A percentile compares a stretch with the other conserved stretches of the same genome.
phyloP scores from a whole-genome alignment of 805 yeast genomes.

The Teunomyces funiuensis region DNA sequence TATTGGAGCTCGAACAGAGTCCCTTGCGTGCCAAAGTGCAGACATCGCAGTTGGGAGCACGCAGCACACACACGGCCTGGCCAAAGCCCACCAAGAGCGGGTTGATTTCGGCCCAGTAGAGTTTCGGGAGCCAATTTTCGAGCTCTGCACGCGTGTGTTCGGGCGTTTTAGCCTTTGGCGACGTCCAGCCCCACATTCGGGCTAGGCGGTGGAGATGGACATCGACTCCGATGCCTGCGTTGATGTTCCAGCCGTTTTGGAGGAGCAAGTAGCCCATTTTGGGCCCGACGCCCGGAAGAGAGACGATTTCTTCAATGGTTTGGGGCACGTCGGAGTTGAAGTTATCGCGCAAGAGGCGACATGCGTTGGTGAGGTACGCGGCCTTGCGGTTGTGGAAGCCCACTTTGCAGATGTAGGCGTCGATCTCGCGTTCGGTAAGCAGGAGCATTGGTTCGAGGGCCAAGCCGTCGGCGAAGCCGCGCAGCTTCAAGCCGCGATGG shows the following conservation, averaged over 20 bases:
- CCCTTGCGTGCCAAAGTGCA: conserved; percentile 56
- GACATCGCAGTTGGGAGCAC: conserved; percentile 66
- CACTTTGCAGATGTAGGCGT: conserved; percentile 67
- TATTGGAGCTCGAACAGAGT: conserved; percentile 60
- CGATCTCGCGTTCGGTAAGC: conserved; percentile 57
- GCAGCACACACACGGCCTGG: conserved; percentile 78
- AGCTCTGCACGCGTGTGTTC: conserved; percentile 70
- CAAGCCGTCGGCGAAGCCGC: conserved; percentile 49
- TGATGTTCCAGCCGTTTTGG: conserved; percentile 79
- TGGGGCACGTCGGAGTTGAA: conserved; percentile 72
- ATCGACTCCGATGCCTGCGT: conserved; percentile 89
- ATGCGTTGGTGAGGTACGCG: conserved; percentile 59
- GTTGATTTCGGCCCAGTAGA: conserved; percentile 81
- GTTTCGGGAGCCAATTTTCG: conserved; percentile 71
- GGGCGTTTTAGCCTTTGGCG: conserved; percentile 53
- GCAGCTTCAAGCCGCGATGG: conserved; percentile 44
- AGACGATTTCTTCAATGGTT: conserved; percentile 59
- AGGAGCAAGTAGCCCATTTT: conserved; percentile 86
- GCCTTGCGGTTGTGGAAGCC: conserved; percentile 89
- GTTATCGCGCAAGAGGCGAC: conserved; percentile 48
- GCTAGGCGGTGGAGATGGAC: conserved; percentile 84
- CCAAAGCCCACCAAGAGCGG: conserved; percentile 92
- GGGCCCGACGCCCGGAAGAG: conserved; percentile 92
- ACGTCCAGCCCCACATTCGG: conserved; percentile 79
- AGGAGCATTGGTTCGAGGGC: conserved; percentile 53